Evolutionary conservation across 805 yeast species (phyloP), one percentile per base, ranked within the genome.

Genomic region (Aciculoconidium aculeatum): DNA sequence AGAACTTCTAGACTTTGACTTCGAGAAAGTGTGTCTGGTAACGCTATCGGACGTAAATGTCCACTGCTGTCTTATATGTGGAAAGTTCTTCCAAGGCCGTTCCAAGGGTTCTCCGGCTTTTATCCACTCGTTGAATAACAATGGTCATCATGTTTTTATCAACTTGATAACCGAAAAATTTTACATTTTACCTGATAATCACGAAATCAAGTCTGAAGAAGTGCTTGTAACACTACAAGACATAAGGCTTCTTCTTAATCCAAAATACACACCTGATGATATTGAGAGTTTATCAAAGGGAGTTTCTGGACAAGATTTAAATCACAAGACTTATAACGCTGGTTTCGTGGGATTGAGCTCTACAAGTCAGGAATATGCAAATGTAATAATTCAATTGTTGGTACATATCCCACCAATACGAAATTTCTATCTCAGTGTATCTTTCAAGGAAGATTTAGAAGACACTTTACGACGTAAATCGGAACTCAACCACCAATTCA

Each of bases 31-130:
- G 1, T 84, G 94, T 51, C 65, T 74, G 23, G 70, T 78, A 0
- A 70, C 86, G 0, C 57, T 82, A 13, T 65, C 84, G 1, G 67
- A 61, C 21, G 57, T 68, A 12, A 79, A 80, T 42, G 70, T 83
- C 1, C 80, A 82, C 44, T 75, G 83, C 17, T 84, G 94, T 46
- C 54, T 84, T 12, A 67, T 67, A 0, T 84, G 94, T 54, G 90
- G 88, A 18, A 77, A 71, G 43, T 84, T 75, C 52, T 68, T 74
- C 30, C 79, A 76, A 41, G 94, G 94, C 1, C 62, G 86, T 14
- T 70, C 75, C 1, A 58, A 53, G 33, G 49, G 69, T n/a, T 72
- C 88, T 0, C 77, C 77, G 13, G 87, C 88, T 0, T 80, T 75
- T 43, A 46, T 60, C 10, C 94, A 84, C 49, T 68, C 86, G 2